Evolutionary conservation across 2,329 filamentous ascomycete species (phyloP), one percentile per base, ranked within the genome.

Genomic region (Clonostachys solani): DNA sequence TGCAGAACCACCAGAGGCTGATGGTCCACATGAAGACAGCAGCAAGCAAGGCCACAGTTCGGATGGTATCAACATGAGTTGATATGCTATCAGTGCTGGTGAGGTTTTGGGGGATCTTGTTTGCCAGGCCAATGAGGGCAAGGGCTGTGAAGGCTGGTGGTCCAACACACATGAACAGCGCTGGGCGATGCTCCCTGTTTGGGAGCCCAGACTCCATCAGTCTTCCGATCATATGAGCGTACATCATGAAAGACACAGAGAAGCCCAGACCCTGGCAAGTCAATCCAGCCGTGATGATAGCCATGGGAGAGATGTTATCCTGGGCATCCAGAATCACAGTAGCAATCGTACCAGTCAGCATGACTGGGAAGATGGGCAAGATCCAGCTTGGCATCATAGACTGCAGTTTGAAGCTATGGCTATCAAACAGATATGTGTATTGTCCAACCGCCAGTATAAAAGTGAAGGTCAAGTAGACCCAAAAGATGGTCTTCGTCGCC

Each of bases 301-400:
- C 23, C 23, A 29, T 29, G 23, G 23, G 23, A 4, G 23, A 29
- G 23, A 29, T 29, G 23, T 29, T 29, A 29, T 29, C 23, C 23
- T 29, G 23, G 23, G 23, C 23, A 4, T 83, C 75, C 18, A 87
- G 63, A 44, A 89, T 84, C 49, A 85, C 77, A 2, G 80, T 78
- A 2, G 86, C 84, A 42, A 89, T 80, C 3, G 85, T 89, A 3
- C 86, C 86, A 1, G 77, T 78, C 9, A 89, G 71, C 86, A 89
- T 89, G 60, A 87, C 72, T 15, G 85, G 85, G 61, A 89, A 89
- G 56, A 88, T 84, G 40, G 86, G 86, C 7, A 90, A 67, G 48
- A 89, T 80, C 85, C 85, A 89, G 0, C 83, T 82, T 0, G 86
- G 86, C 74, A 86, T 87, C 79, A 88, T 87, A 36, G 78, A 81